phyloP scores from a whole-genome alignment of 225 moss, liverwort and hornwort genomes.

The Polytrichum commune region DNA sequence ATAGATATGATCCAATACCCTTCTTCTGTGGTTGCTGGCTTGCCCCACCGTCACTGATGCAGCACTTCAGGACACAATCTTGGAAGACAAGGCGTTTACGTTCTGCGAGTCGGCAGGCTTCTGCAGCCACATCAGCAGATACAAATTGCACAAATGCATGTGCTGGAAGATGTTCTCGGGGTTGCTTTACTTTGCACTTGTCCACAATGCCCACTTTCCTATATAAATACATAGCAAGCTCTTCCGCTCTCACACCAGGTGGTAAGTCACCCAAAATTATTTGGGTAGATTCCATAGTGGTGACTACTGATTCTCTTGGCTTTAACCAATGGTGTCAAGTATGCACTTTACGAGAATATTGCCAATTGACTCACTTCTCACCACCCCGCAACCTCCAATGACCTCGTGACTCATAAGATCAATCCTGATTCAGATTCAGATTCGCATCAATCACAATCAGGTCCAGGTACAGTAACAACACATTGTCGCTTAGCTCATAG shows the following conservation, averaged over 20 bases:
- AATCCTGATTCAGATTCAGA: no score
- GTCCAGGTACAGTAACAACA: no score
- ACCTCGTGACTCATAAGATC: no score
- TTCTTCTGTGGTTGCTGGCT: slow-evolving; percentile 10
- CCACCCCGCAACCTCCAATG: no score
- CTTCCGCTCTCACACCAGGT: slow-evolving; percentile 25
- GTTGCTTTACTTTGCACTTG: slow-evolving; percentile 68
- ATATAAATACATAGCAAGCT: slow-evolving; percentile 56
- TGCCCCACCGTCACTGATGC: slow-evolving; percentile 39
- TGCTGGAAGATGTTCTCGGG: slow-evolving; percentile 28
- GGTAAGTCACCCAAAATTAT: slow-evolving; percentile 77
- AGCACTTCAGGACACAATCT: slow-evolving; percentile 28
- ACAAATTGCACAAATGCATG: slow-evolving; percentile 94
- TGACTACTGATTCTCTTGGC: no score
- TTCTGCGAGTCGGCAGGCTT: slow-evolving; percentile 50
- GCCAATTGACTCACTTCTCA: no score
- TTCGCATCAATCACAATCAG: no score
- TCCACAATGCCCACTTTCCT: slow-evolving; percentile 60
- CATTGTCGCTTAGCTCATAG: no score
- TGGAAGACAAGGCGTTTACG: slow-evolving; percentile 38
- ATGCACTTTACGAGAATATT: no score
- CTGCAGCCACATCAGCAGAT: slow-evolving; percentile 69
- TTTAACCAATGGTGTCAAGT: no score
- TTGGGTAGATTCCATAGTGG: slow-evolving; percentile 52
- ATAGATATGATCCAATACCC: slow-evolving; percentile 19